Base-by-base conservation (phyloP, 768 basidiomycete genomes). In the Mycena crocata region DNA sequence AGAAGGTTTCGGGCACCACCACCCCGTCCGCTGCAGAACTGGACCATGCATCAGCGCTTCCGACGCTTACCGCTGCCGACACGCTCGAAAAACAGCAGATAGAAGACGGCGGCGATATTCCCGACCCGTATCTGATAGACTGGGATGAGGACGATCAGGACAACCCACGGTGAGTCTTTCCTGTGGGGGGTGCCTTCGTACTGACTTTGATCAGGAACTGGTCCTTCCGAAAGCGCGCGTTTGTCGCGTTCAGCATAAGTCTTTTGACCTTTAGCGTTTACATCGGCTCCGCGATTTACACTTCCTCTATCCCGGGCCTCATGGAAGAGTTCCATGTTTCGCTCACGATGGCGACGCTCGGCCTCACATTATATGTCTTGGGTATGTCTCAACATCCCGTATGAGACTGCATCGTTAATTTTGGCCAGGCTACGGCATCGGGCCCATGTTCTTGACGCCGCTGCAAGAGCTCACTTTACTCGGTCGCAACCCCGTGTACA, bases 221-320 rank as follows among this genome's bases (percentile, higher is more conserved):
- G 79, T 77, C 76, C 2, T 64, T 69, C 34, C 6, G 52, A 31
- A 80, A 72, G 48, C 72, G 74, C 50, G 56, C 68, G 31, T 76
- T 78, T 55, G 75, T 79, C 40, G 74, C 76, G 23, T 74, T 73
- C 45, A 69, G 72, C 34, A 76, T 79, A 21, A 75, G 74, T 52
- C 68, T 79, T 30, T 49, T 80, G 37, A 79, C 78, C 5, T 75
- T 79, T 60, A 68, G 72, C 39, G 71, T 79, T 26, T 80, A 79
- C 66, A 73, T 80, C 52, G 79, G 78, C 57, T 75, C 76, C 28
- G 74, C 75, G 17, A 78, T 80, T 44, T 79, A 77, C 67, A 74
- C 76, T 1, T 69, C 78, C 32, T 75, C 75, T 10, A 76, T 77
- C 13, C 70, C 72, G 2, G 71, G 64, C 21, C 57, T 80, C 13